These are phyloP conservation scores for Acer negundo DNA, from an alignment of 345 rosid genomes.

Conservation along the genomic window DNA sequence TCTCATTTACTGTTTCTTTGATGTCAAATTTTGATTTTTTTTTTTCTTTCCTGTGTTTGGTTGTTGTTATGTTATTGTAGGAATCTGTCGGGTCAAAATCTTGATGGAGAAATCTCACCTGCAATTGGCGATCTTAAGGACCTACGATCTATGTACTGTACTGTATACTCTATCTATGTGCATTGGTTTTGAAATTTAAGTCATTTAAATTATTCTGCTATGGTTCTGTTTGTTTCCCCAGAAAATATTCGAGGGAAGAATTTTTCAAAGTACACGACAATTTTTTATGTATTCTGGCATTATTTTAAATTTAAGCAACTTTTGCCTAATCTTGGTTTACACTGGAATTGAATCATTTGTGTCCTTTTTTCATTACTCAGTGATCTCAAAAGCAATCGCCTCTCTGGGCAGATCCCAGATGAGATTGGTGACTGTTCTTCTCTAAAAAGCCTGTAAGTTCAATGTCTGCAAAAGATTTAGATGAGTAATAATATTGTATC, in stretches of 20 bases:
- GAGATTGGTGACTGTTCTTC: slow-evolving; percentile 96
- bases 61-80: slow-evolving; percentile 42
- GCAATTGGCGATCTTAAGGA: slow-evolving; percentile 83
- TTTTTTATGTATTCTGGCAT: neutral
- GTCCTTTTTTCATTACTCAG: slow-evolving; percentile 36
- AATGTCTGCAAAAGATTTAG: neutral
- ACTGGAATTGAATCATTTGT: neutral
- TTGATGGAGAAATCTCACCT: slow-evolving; percentile 92
- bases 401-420: slow-evolving; percentile 93
- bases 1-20: slow-evolving; percentile 10
- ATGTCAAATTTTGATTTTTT: slow-evolving; percentile 20
- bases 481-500: neutral
- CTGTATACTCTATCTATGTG: slow-evolving; percentile 15
- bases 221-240: neutral
- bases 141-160: slow-evolving; percentile 61
- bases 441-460: slow-evolving; percentile 69
- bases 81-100: slow-evolving; percentile 85
- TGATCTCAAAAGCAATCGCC: slow-evolving; percentile 74
- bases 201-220: neutral
- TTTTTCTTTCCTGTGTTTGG: slow-evolving; percentile 14
- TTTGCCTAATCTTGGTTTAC: neutral
- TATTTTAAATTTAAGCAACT: neutral
- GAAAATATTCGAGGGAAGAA: neutral
- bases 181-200: neutral
- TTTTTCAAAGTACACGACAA: neutral